Percentiles rank a stretch among this genome's conserved stretches.
These are phyloP conservation scores for Pilaira anomala DNA, from an alignment of 192 early-diverging fungal species.

Conservation along the genomic window DNA sequence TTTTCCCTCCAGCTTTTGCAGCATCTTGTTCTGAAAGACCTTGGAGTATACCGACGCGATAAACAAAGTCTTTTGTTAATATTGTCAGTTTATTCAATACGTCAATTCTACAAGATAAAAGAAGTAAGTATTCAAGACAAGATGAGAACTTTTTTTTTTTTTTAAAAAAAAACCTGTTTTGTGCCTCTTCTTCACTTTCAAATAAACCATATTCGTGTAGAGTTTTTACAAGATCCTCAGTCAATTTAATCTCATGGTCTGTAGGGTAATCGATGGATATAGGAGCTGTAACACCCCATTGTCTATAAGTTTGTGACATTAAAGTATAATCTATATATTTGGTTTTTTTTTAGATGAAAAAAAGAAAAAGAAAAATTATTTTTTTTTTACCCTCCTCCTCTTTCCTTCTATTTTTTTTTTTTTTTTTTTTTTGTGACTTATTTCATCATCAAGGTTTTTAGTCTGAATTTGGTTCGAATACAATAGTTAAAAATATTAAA, in stretches of 20 bases:
- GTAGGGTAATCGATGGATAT: conserved; percentile 64
- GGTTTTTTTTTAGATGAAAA: too few species aligned
- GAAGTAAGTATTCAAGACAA: not conserved
- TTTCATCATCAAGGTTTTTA: too few species aligned
- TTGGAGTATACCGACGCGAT: conserved; percentile 57
- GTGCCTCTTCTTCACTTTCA: conserved; percentile 83
- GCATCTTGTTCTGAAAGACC: conserved; percentile 80
- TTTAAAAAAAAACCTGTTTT: conserved; percentile 59
- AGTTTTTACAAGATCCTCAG: conserved; percentile 65
- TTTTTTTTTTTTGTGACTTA: too few species aligned
- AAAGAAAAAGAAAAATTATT: too few species aligned
- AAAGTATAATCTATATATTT: too few species aligned
- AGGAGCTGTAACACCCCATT: conserved; percentile 78
- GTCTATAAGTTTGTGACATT: conserved; percentile 11
- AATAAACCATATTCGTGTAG: conserved; percentile 77
- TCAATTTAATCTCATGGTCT: conserved; percentile 62
- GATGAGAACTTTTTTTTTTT: not conserved
- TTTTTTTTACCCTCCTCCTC: too few species aligned
- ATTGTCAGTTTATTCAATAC: conserved; percentile 85
- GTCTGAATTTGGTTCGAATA: too few species aligned
- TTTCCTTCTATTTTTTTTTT: too few species aligned
- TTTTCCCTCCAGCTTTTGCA: conserved; percentile 87
- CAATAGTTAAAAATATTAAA: too few species aligned
- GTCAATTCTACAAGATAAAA: conserved; percentile 56
- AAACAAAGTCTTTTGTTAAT: conserved; percentile 91